These are phyloP conservation scores for Cyclotella atomus DNA, from an alignment of 108 stramenopile species.

Conservation along the genomic window DNA sequence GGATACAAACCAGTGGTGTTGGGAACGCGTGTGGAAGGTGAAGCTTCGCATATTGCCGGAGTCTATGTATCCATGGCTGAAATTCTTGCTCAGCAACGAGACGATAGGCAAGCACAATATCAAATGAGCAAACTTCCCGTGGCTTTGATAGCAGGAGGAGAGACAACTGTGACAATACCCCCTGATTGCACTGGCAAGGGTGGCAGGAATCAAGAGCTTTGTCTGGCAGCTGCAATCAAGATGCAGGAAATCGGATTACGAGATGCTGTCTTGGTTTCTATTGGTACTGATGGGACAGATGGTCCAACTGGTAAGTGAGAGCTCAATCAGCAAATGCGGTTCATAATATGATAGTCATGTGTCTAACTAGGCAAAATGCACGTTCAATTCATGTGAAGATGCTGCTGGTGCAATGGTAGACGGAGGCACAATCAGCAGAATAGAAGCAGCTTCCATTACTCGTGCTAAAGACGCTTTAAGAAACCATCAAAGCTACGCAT, in stretches of 20 bases:
- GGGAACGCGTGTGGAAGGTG: slow-evolving; percentile 79
- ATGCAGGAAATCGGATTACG: slow-evolving; percentile 59
- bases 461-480: slow-evolving; percentile 59
- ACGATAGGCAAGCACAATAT: slow-evolving; percentile 3
- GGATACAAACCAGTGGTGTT: slow-evolving; percentile 82
- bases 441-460: slow-evolving; percentile 5
- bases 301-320: slow-evolving; percentile 66
- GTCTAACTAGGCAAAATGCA: not conserved
- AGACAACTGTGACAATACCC: slow-evolving; percentile 85
- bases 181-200: slow-evolving; percentile 67
- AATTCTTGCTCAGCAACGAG: slow-evolving; percentile 56
- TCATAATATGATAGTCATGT: not conserved
- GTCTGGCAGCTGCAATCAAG: slow-evolving; percentile 68
- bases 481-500: slow-evolving; percentile 75
- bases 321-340: not conserved
- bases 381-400: slow-evolving; percentile 31
- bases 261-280: slow-evolving; percentile 74
- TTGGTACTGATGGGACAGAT: slow-evolving; percentile 90
- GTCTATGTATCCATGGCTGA: slow-evolving; percentile 76
- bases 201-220: slow-evolving; percentile 91
- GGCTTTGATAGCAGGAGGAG: slow-evolving; percentile 85
- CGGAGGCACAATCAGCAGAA: slow-evolving; percentile 54
- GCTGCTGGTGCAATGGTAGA: slow-evolving; percentile 91
- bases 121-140: slow-evolving; percentile 55
- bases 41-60: slow-evolving; percentile 75